phyloP scores from a whole-genome alignment of 805 yeast species.

The Jamesozyma lodderae region DNA sequence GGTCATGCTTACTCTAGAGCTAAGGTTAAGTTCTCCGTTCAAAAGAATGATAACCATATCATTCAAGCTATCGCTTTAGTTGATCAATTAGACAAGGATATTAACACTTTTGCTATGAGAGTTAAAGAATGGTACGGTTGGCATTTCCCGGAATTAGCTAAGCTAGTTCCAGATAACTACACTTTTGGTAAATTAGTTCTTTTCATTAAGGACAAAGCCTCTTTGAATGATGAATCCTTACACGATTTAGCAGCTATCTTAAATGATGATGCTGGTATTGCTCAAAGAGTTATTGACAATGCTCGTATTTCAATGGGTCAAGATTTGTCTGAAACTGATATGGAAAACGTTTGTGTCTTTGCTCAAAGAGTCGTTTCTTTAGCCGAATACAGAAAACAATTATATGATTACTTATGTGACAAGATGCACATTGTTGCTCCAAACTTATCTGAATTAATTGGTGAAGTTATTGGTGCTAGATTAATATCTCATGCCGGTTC shows the following conservation, averaged over 20 bases:
- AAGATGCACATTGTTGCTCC: constrained; percentile 99
- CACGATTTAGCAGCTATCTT: constrained; percentile 83
- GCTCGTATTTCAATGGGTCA: constrained; percentile 99
- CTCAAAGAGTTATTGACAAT: constrained; percentile 85
- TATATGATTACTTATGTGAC: constrained; percentile 80
- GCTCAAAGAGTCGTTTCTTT: constrained; percentile 90
- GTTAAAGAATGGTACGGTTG: constrained; percentile 98
- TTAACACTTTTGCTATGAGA: constrained; percentile 95
- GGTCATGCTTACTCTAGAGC: constrained; percentile 99
- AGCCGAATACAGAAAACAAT: constrained; percentile 78
- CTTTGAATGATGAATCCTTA: constrained; percentile 67
- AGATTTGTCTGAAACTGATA: constrained; percentile 90
- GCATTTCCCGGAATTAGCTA: constrained; percentile 97
- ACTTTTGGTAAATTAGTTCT: constrained; percentile 74
- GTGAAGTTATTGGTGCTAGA: constrained; percentile 98
- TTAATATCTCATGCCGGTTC: constrained; percentile 98
- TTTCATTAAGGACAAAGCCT: constrained; percentile 77
- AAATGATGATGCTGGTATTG: constrained; percentile 85
- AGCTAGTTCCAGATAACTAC: constrained; percentile 84
- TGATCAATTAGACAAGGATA: constrained; percentile 96
- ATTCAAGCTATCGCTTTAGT: constrained; percentile 96
- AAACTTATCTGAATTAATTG: constrained; percentile 89
- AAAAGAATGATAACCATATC: constrained; percentile 97
- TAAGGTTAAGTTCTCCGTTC: constrained; percentile 97
- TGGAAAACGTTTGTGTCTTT: constrained; percentile 82